Evolutionary conservation across 345 rosid genomes (phyloP).

Genomic region (Conringia planisiliqua): DNA sequence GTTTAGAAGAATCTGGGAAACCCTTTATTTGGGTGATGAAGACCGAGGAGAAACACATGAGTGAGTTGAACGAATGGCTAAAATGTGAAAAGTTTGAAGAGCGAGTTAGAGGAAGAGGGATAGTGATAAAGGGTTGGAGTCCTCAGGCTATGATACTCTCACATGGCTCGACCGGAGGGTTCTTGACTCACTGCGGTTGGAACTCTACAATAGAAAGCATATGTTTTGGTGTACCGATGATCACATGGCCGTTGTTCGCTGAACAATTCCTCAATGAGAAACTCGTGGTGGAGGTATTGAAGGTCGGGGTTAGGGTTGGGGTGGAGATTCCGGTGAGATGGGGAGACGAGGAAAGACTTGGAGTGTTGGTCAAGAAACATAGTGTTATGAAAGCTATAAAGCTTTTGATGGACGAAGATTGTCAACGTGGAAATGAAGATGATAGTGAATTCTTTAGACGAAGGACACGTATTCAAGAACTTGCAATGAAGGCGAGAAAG

Average conservation of each 20-base stretch:
- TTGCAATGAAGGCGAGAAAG: conserved; percentile 40
- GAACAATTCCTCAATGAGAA: conserved; percentile 83
- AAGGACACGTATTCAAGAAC: conserved; percentile 44
- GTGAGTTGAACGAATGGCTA: conserved; percentile 56
- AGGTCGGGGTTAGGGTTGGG: conserved; percentile 59
- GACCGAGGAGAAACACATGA: conserved; percentile 34
- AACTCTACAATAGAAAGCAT: conserved; percentile 74
- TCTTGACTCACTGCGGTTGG: conserved; percentile 88
- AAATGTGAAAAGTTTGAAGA: conserved; percentile 45
- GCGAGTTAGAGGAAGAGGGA: conserved; percentile 53
- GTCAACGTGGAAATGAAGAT: not conserved
- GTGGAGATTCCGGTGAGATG: conserved; percentile 59
- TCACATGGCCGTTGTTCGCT: conserved; percentile 76
- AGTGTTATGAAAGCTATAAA: conserved; percentile 42
- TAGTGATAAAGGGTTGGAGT: conserved; percentile 75
- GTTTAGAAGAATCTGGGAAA: conserved; percentile 52
- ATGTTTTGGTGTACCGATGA: conserved; percentile 59
- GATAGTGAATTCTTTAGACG: conserved; percentile 30
- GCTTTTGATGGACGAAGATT: conserved; percentile 43
- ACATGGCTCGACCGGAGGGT: conserved; percentile 63
- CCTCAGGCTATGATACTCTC: conserved; percentile 75
- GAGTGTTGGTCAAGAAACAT: conserved; percentile 55
- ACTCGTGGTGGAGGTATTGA: conserved; percentile 53
- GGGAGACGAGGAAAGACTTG: conserved; percentile 72
- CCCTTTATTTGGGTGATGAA: conserved; percentile 81